Evolutionary conservation across 495 filamentous ascomycete genomes (phyloP).

Genomic region (Aspergillus steynii): DNA sequence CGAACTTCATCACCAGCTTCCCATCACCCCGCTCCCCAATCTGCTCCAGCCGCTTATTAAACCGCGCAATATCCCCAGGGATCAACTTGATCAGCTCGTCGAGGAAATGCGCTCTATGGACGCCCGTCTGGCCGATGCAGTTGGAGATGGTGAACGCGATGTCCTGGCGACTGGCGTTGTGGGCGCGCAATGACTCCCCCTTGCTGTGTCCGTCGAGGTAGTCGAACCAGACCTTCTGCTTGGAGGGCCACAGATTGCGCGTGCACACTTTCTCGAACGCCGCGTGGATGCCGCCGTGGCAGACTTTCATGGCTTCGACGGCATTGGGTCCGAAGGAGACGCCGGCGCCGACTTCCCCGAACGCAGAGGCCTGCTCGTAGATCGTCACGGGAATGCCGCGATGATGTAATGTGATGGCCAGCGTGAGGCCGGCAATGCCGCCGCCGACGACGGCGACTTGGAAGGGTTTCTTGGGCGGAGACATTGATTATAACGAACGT

Average conservation of each 20-base stretch:
- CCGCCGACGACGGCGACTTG: constrained; percentile 42
- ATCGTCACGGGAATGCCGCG: constrained; percentile 45
- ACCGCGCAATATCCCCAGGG: constrained; percentile 41
- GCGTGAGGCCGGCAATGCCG: constrained; percentile 37
- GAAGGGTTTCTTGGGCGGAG: constrained; percentile 20
- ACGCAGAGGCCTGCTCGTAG: constrained; percentile 52
- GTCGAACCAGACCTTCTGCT: constrained; percentile 31
- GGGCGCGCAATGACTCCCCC: constrained; percentile 6
- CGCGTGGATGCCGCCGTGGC: constrained; percentile 47
- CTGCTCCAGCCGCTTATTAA: constrained; percentile 40
- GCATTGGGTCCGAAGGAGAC: constrained; percentile 62
- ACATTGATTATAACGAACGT: constrained; percentile 7
- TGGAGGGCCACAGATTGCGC: constrained; percentile 37
- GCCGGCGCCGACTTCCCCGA: constrained; percentile 63
- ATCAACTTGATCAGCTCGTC: constrained; percentile 48
- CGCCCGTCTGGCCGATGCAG: constrained; percentile 33
- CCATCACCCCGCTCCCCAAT: constrained; percentile 23
- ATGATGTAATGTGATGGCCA: constrained; percentile 35
- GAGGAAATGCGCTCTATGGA: constrained; percentile 53
- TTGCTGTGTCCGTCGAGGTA: constrained; percentile 27
- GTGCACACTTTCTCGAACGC: constrained; percentile 41
- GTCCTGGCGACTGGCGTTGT: constrained; percentile 13
- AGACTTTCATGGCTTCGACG: constrained; percentile 52
- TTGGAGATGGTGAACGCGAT: constrained; percentile 30
- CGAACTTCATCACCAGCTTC: constrained; percentile 31